Evolutionary conservation across 208 protist species (phyloP).

Genomic region (Entamoeba histolytica): DNA sequence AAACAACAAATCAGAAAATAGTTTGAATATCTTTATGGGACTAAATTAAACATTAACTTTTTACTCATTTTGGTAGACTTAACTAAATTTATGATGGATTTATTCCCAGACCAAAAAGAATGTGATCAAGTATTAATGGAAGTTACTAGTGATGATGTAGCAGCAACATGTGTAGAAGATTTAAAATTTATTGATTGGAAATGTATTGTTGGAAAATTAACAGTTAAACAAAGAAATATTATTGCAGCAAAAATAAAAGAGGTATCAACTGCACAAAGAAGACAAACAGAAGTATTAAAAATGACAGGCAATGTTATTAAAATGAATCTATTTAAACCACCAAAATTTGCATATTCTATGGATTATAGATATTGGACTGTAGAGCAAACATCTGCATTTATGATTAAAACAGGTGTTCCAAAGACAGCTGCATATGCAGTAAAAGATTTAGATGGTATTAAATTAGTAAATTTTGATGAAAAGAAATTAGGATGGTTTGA

Average conservation of each 20-base stretch:
- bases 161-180: not conserved
- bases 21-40: too few relatives aligned
- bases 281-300: not conserved
- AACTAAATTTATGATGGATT: not conserved
- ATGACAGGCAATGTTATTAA: not conserved
- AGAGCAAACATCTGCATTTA: not conserved
- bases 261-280: not conserved
- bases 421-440: not conserved
- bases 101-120: not conserved
- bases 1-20: too few relatives aligned
- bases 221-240: not conserved
- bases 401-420: not conserved
- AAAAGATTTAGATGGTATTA: not conserved
- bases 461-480: not conserved
- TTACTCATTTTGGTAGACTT: too few relatives aligned
- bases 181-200: not conserved
- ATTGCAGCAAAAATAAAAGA: not conserved
- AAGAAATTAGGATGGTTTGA: not conserved
- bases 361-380: not conserved
- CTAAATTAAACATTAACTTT: too few relatives aligned
- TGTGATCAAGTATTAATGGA: not conserved
- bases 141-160: not conserved
- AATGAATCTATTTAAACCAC: not conserved
- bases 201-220: not conserved
- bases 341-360: not conserved